Conservation (phyloP, 139 green algal genomes). For the Chlorella sp. region DNA sequence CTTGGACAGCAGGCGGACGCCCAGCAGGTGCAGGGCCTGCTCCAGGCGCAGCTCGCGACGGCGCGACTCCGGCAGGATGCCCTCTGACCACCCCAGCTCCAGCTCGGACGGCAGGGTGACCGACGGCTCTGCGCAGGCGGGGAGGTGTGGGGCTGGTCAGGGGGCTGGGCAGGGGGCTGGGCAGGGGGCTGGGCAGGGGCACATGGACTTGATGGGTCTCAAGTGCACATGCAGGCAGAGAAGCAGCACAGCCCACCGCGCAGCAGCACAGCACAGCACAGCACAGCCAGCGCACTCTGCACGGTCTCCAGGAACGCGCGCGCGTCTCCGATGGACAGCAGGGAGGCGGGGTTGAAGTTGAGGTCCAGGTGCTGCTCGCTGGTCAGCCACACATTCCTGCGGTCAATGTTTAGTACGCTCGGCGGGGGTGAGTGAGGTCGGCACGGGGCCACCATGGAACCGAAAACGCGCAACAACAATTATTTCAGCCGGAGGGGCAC, state of each 20-base stretch:
- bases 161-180: no score
- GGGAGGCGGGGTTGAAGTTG: slow-evolving; percentile 78
- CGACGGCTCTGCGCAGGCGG: no score
- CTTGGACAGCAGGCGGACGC: background rate
- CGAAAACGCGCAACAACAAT: no score
- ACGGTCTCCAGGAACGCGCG: slow-evolving; percentile 57
- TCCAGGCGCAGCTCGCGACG: background rate
- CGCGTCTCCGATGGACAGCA: slow-evolving; percentile 78
- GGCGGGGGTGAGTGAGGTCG: no score
- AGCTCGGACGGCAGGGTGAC: no score
- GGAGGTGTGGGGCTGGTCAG: no score
- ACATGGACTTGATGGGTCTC: background rate
- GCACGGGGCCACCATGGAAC: no score
- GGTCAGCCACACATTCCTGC: slow-evolving; percentile 70
- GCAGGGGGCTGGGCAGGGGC: no score
- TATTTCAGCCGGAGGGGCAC: no score
- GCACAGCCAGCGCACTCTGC: background rate
- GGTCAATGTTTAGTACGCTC: no score
- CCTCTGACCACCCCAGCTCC: no score
- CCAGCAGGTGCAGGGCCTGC: background rate
- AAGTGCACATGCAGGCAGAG: background rate
- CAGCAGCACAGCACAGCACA: background rate
- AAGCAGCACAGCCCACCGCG: background rate
- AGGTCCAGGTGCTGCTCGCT: slow-evolving; percentile 72
- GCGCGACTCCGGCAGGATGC: background rate